Evolutionary conservation across 371 early-diverging fungal genomes (phyloP), one percentile per base, ranked within the genome.

Genomic region (Mucor irregularis): DNA sequence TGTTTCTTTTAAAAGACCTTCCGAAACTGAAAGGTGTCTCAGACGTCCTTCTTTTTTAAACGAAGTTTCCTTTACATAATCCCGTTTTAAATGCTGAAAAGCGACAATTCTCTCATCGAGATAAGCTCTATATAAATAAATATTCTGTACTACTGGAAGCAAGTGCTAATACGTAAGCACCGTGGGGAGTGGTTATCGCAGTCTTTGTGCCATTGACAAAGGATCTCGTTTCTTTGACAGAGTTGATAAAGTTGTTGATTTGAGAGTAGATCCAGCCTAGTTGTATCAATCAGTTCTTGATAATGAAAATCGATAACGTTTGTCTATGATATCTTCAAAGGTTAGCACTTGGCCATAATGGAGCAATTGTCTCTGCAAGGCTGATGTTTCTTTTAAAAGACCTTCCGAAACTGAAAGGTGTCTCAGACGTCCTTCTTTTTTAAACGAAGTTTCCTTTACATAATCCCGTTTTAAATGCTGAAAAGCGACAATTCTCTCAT

Each of bases 91-190:
- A 24, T 89, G 87, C 28, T 87, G 77, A 76, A 78, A 96, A 6
- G 82, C 84, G 17, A 74, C 64, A 9, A 92, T 83, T 59, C 89
- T 92, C 68, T 91, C 93, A 62, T 88, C 84, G 28, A 97, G 75
- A 56, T 96, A 96, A 2, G 74, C 66, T 8, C 95, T 82, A 68
- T 97, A 97, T 4, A 80, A 54, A 34, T 85, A 83, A 19, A 97
- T 91, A 55, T 91, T 91, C 60, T 87, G 85, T 42, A 86, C 67
- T 61, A 14, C 76, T 71, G 11, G 74, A 69, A n/a, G 73, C 71
- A 17, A 88, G 46, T 0, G 89, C 82, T 52, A 76, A 78, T 17
- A 76, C 28, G 51, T 85, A 87, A 2, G 70, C 62, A 4, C 81
- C 82, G 25, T 53, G 39, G 5, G 62, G 51, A 30, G 29, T 38